These are phyloP conservation scores for Penicillium parvum DNA, from an alignment of 495 filamentous ascomycete genomes.

Conservation along the genomic window DNA sequence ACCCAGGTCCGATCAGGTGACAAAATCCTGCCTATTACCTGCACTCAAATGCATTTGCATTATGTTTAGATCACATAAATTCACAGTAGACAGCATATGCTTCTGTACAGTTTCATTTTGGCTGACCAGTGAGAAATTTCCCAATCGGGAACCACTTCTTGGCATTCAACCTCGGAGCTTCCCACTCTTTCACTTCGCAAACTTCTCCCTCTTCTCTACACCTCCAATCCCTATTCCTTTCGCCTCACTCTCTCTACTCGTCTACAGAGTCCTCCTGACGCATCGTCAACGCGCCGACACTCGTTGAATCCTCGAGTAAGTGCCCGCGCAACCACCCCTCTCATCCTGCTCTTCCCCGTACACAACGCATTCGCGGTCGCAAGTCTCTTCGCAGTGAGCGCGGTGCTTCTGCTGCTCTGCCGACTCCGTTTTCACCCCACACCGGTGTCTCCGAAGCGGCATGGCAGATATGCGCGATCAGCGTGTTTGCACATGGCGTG, in stretches of 20 bases:
- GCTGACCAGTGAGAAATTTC: slow-evolving; percentile 15
- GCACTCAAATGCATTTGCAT: neutral
- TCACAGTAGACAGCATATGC: too few species aligned
- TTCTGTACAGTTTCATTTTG: neutral
- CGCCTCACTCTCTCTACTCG: neutral
- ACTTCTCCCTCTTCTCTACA: neutral
- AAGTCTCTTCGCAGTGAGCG: slow-evolving; percentile 2
- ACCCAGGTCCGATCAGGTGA: slow-evolving; percentile 2
- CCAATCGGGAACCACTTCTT: slow-evolving; percentile 24
- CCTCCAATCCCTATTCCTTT: neutral
- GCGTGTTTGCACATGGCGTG: neutral
- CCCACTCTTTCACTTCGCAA: slow-evolving; percentile 13
- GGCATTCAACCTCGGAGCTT: slow-evolving; percentile 24
- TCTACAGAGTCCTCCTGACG: too few species aligned
- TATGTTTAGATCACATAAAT: too few species aligned
- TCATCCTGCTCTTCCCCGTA: slow-evolving; percentile 1
- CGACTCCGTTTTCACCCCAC: neutral
- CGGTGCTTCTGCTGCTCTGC: neutral
- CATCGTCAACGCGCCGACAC: neutral
- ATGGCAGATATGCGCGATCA: slow-evolving; percentile 9
- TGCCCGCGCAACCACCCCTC: slow-evolving; percentile 15
- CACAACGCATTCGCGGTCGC: slow-evolving; percentile 2
- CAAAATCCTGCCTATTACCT: slow-evolving; percentile 3
- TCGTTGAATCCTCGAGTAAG: slow-evolving; percentile 15
- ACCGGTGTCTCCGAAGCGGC: neutral